These are phyloP conservation scores for Rhodotorula kratochvilovae DNA, from an alignment of 768 basidiomycete genomes.

Conservation along the genomic window DNA sequence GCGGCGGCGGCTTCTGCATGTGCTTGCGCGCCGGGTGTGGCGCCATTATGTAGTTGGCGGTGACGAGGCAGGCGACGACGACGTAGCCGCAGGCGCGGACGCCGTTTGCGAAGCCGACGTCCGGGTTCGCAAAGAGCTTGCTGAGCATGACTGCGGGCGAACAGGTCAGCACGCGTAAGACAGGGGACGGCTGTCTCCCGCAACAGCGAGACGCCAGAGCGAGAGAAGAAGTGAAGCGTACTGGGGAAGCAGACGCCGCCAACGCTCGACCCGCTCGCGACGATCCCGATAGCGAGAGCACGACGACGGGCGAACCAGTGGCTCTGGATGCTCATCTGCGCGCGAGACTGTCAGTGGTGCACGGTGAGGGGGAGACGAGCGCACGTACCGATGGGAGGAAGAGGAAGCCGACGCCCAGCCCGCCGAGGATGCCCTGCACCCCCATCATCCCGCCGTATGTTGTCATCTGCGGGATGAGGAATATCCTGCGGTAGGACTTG, in stretches of 20 bases:
- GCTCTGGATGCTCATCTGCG: conserved; percentile 3
- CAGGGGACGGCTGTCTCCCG: no score
- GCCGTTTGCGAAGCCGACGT: conserved; percentile 42
- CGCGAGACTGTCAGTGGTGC: no score
- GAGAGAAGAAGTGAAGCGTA: neutral
- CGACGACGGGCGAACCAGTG: conserved; percentile 64
- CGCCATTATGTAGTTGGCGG: conserved; percentile 52
- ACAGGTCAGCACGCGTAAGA: no score
- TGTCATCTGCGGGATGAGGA: conserved; percentile 27
- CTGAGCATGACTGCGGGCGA: conserved; percentile 55
- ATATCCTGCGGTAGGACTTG: conserved; percentile 2
- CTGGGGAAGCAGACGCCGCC: conserved; percentile 60
- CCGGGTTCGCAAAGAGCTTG: conserved; percentile 46
- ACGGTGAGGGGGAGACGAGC: neutral
- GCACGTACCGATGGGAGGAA: conserved; percentile 54
- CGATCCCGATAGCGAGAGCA: conserved; percentile 68
- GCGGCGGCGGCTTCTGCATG: conserved; percentile 9
- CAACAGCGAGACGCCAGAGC: no score
- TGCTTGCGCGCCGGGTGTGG: conserved; percentile 15
- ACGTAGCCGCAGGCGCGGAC: conserved; percentile 52
- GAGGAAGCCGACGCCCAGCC: conserved; percentile 52
- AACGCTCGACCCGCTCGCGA: conserved; percentile 61
- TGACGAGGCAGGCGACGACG: conserved; percentile 48
- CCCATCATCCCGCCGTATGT: conserved; percentile 52
- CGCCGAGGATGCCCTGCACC: conserved; percentile 54